Conservation (phyloP, 164 flowering plant genomes). For the Vitis amurensis region DNA sequence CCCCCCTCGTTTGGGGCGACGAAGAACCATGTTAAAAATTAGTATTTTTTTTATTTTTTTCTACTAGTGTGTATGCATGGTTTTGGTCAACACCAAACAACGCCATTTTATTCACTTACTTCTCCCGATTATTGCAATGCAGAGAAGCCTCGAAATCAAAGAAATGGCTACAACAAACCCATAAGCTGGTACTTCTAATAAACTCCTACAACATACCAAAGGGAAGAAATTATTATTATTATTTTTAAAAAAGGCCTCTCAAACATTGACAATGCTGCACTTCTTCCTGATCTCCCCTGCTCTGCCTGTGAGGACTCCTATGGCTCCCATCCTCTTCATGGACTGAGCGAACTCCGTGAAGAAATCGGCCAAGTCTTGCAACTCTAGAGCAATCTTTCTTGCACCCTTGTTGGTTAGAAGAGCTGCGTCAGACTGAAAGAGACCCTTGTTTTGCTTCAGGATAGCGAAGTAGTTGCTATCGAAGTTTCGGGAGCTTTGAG, state of each 20-base stretch:
- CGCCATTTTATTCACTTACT: too few species aligned
- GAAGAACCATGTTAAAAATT: too few species aligned
- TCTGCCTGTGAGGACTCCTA: constrained; percentile 29
- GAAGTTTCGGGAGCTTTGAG: constrained; percentile 18
- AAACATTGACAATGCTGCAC: constrained; percentile 26
- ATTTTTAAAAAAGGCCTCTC: background rate
- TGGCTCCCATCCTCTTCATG: constrained; percentile 37
- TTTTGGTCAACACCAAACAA: too few species aligned
- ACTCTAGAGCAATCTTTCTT: background rate
- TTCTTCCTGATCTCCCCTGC: constrained; percentile 39
- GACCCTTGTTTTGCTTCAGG: constrained; percentile 27
- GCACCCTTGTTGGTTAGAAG: constrained; percentile 22
- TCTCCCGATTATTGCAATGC: too few species aligned
- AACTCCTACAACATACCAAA: too few species aligned
- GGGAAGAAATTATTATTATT: too few species aligned
- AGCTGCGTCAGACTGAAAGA: constrained; percentile 44
- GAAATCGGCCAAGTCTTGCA: constrained; percentile 11
- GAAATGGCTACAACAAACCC: too few species aligned
- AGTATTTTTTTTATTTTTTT: too few species aligned
- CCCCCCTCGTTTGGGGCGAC: too few species aligned
- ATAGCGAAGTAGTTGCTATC: constrained; percentile 26
- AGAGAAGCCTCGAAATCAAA: too few species aligned
- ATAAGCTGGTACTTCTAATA: too few species aligned
- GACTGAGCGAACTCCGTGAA: constrained; percentile 27
- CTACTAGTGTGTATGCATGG: too few species aligned